These are phyloP conservation scores for Picocystis sp. DNA, from an alignment of 163 green algal genomes.

Conservation along the genomic window DNA sequence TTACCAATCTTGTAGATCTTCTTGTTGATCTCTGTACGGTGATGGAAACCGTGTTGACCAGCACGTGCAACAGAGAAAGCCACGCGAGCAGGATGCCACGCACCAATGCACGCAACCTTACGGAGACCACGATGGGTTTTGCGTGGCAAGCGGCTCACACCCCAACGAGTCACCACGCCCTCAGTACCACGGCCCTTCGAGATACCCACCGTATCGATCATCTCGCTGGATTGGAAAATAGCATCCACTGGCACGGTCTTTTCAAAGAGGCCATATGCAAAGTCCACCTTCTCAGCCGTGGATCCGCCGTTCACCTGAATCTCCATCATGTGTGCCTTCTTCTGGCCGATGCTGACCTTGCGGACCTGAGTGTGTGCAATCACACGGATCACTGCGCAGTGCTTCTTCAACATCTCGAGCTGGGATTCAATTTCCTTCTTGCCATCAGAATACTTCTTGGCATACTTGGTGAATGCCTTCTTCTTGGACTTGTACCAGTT, in stretches of 20 bases:
- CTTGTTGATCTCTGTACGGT: slow-evolving; percentile 98
- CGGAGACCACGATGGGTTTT: slow-evolving; percentile 98
- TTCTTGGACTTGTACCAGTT: slow-evolving; percentile 89
- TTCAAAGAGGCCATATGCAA: slow-evolving; percentile 72
- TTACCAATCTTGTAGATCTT: slow-evolving; percentile 90
- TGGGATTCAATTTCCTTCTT: slow-evolving; percentile 78
- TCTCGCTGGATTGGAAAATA: slow-evolving; percentile 78
- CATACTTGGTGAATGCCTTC: slow-evolving; percentile 97
- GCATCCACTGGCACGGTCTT: slow-evolving; percentile 49
- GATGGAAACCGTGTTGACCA: slow-evolving; percentile 93
- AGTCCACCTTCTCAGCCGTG: slow-evolving; percentile 87
- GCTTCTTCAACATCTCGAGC: slow-evolving; percentile 88
- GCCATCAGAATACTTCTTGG: slow-evolving; percentile 86
- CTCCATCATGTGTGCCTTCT: slow-evolving; percentile 98
- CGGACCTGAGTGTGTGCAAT: slow-evolving; percentile 72
- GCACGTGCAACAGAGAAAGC: slow-evolving; percentile 87
- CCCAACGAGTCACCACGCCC: slow-evolving; percentile 95
- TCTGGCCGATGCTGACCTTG: slow-evolving; percentile 78
- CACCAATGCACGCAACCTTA: slow-evolving; percentile 98
- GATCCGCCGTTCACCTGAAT: slow-evolving; percentile 96
- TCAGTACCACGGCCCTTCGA: slow-evolving; percentile 85
- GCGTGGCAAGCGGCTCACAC: slow-evolving; percentile 90
- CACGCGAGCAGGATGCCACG: slow-evolving; percentile 95
- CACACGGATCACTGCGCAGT: slow-evolving; percentile 72
- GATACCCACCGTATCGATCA: slow-evolving; percentile 98